phyloP scores from a whole-genome alignment of 805 yeast genomes.

The Pichia kluyveri region DNA sequence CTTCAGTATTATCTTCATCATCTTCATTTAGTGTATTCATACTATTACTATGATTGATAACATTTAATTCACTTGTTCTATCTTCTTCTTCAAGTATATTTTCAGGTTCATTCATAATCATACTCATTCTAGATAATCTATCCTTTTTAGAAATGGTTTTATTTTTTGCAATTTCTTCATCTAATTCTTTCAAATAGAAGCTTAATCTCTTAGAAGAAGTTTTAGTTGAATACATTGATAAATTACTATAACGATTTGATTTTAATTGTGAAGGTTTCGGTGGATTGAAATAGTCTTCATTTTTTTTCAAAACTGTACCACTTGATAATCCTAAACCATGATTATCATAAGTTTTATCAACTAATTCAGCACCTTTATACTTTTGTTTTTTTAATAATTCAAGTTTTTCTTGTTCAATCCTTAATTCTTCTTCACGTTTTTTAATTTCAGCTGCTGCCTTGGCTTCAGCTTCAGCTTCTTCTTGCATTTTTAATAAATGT shows the following conservation, averaged over 20 bases:
- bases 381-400: constrained; percentile 5
- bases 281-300: constrained; percentile 31
- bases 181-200: constrained; percentile 27
- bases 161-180: constrained; percentile 12
- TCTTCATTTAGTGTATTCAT: constrained; percentile 7
- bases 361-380: constrained; percentile 2
- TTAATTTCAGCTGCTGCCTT: constrained; percentile 9
- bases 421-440: constrained; percentile 7
- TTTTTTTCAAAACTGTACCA: constrained; percentile 14
- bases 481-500: constrained; percentile 20
- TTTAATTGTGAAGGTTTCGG: constrained; percentile 6
- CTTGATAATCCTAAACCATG: not conserved
- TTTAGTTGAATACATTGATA: constrained; percentile 62
- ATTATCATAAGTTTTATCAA: constrained; percentile 6
- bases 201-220: constrained; percentile 55
- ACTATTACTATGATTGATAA: not conserved
- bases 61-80: constrained; percentile 1
- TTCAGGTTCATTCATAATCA: constrained; percentile 15
- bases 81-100: not conserved
- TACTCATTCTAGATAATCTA: constrained; percentile 21
- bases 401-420: constrained; percentile 6
- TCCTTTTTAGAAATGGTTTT: constrained; percentile 1
- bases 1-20: constrained; percentile 14
- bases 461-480: constrained; percentile 19
- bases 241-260: constrained; percentile 61